Evolutionary conservation across 495 filamentous ascomycete species (phyloP).

Genomic region (Schizothecium vesticola): DNA sequence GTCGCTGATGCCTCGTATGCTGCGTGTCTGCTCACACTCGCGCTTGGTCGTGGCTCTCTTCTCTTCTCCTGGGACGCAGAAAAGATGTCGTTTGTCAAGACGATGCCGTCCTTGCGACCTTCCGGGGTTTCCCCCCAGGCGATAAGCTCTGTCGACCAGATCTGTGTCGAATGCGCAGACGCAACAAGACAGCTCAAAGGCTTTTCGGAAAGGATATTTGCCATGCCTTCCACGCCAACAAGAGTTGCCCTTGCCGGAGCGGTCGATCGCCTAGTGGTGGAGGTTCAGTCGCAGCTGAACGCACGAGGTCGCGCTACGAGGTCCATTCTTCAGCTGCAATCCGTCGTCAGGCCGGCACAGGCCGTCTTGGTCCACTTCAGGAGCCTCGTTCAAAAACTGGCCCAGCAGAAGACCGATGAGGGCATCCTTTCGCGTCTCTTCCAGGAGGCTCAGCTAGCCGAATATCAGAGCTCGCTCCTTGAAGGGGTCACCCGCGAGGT

Average conservation of each 20-base stretch:
- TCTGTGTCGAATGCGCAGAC: conserved; percentile 57
- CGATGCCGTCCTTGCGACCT: conserved; percentile 51
- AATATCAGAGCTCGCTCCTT: conserved; percentile 57
- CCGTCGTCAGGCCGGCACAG: conserved; percentile 56
- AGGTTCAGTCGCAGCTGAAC: conserved; percentile 53
- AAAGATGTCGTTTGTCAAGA: conserved; percentile 53
- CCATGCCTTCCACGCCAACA: conserved; percentile 41
- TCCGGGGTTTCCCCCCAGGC: conserved; percentile 61
- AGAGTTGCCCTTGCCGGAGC: conserved; percentile 58
- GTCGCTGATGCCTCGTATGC: conserved; percentile 48
- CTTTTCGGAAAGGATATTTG: conserved; percentile 48
- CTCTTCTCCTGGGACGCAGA: conserved; percentile 66
- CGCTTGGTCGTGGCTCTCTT: conserved; percentile 73
- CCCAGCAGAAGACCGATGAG: conserved; percentile 55
- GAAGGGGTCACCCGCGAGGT: conserved; percentile 61
- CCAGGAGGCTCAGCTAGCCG: conserved; percentile 54
- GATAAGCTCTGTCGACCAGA: conserved; percentile 51
- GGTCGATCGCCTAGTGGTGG: conserved; percentile 49
- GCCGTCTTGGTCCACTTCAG: conserved; percentile 58
- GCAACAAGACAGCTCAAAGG: conserved; percentile 46
- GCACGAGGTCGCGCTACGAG: conserved; percentile 31
- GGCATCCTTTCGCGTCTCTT: conserved; percentile 64
- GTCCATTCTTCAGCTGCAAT: conserved; percentile 65
- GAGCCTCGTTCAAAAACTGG: conserved; percentile 51
- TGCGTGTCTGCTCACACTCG: conserved; percentile 62